Evolutionary conservation across 2,329 filamentous ascomycete species (phyloP).

Genomic region (Pestalotiopsis sp.): DNA sequence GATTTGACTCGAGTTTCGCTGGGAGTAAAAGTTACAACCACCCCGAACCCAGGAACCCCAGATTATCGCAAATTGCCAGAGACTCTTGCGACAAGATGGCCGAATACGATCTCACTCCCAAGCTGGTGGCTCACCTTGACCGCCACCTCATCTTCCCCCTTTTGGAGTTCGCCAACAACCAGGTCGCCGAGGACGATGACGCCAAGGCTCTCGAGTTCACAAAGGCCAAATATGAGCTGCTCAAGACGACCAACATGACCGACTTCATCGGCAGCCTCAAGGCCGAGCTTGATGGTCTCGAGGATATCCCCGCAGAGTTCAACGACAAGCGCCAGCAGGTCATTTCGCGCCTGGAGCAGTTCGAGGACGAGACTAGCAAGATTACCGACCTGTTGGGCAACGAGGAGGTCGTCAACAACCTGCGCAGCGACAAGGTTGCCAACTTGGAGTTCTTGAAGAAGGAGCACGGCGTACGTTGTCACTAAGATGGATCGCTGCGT

Average conservation of each 20-base stretch:
- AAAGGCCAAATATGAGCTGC: slow-evolving; percentile 86
- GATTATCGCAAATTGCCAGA: neutral
- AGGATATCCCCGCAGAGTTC: slow-evolving; percentile 81
- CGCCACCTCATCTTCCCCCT: slow-evolving; percentile 95
- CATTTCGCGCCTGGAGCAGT: slow-evolving; percentile 77
- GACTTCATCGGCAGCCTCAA: slow-evolving; percentile 94
- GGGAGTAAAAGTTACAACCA: neutral
- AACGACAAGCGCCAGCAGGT: slow-evolving; percentile 88
- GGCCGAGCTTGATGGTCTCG: slow-evolving; percentile 82
- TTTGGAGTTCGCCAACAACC: slow-evolving; percentile 84
- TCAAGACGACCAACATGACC: slow-evolving; percentile 98
- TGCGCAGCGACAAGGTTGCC: slow-evolving; percentile 95
- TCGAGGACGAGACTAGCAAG: slow-evolving; percentile 84
- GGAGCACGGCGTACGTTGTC: slow-evolving; percentile 75
- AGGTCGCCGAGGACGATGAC: slow-evolving; percentile 73
- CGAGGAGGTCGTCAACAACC: slow-evolving; percentile 85
- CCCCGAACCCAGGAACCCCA: neutral
- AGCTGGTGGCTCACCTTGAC: slow-evolving; percentile 89
- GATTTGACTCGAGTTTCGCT: neutral
- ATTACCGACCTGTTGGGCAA: slow-evolving; percentile 85
- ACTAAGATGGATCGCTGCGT: neutral
- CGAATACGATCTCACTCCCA: slow-evolving; percentile 80
- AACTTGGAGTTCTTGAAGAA: slow-evolving; percentile 99
- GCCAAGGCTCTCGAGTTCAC: slow-evolving; percentile 69
- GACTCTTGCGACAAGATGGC: slow-evolving; percentile 50